Percentiles rank a stretch among this genome's conserved stretches.
Evolutionary conservation across 2,329 filamentous ascomycete genomes (phyloP).

Genomic region (Penicillium sp.): DNA sequence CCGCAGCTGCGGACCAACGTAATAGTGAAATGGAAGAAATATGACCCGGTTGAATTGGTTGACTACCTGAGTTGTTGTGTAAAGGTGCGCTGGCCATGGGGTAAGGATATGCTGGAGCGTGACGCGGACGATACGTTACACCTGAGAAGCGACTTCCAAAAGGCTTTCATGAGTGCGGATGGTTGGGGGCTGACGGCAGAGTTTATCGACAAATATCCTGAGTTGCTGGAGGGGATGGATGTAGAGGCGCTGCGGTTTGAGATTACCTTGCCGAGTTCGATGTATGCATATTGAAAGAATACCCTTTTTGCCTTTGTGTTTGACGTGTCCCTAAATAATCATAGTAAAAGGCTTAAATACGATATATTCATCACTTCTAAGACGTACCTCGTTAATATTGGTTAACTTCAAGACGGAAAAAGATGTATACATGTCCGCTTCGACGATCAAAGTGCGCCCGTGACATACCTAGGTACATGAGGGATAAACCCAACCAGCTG

Average conservation of each 20-base stretch:
- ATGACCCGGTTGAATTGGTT: conserved; percentile 9
- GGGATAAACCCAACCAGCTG: neutral
- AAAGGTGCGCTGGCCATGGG: conserved; percentile 26
- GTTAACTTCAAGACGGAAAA: neutral
- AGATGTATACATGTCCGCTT: neutral
- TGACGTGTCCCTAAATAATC: too few species aligned
- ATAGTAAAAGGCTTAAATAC: too few species aligned
- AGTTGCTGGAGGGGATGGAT: conserved; percentile 21
- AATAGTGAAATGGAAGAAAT: conserved; percentile 22
- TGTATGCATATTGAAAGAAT: conserved; percentile 4
- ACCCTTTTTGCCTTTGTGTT: neutral
- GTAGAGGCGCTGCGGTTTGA: conserved; percentile 13
- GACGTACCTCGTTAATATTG: neutral
- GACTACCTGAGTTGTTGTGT: conserved; percentile 17
- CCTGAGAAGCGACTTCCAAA: conserved; percentile 18
- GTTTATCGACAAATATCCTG: conserved; percentile 22
- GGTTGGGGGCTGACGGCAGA: conserved; percentile 25
- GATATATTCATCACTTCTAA: neutral
- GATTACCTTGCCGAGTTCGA: conserved; percentile 7
- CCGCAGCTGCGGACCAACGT: conserved; percentile 22
- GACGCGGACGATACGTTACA: conserved; percentile 19
- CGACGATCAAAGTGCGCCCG: neutral
- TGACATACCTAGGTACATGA: neutral
- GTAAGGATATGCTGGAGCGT: conserved; percentile 20
- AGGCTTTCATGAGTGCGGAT: conserved; percentile 19